phyloP scores from a whole-genome alignment of 345 rosid genomes.

The Eucalyptus viminalis region DNA sequence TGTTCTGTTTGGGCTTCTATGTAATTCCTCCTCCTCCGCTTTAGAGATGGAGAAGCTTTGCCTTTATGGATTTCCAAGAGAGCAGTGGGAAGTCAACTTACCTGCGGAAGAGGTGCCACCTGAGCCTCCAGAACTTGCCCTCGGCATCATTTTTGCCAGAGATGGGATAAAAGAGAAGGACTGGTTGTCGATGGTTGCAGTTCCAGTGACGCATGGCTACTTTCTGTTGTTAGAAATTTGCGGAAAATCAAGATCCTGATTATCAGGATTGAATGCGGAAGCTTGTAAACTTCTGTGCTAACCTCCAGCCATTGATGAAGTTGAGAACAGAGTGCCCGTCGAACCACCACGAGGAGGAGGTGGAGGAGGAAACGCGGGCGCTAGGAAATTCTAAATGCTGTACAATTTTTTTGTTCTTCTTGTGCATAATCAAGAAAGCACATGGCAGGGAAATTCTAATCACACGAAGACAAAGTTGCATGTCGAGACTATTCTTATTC shows the following conservation, averaged over 20 bases:
- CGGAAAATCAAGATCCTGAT: too few species aligned
- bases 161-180: constrained; percentile 59
- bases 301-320: too few species aligned
- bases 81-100: constrained; percentile 47
- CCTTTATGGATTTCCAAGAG: constrained; percentile 37
- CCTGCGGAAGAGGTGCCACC: constrained; percentile 58
- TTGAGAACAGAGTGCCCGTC: constrained; percentile 5
- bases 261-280: too few species aligned
- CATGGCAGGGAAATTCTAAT: too few species aligned
- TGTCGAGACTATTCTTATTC: too few species aligned
- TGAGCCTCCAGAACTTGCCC: constrained; percentile 48
- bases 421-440: too few species aligned
- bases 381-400: background rate
- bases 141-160: constrained; percentile 44
- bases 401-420: too few species aligned
- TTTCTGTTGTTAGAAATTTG: constrained; percentile 11
- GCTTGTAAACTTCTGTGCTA: too few species aligned
- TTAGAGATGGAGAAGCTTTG: constrained; percentile 44
- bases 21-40: background rate
- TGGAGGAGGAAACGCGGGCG: constrained; percentile 11
- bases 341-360: constrained; percentile 23
- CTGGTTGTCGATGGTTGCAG: constrained; percentile 42
- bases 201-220: constrained; percentile 47
- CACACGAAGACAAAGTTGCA: too few species aligned
- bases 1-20: background rate